Conservation (phyloP, 805 yeast genomes). For the Kuraishia molischiana region DNA sequence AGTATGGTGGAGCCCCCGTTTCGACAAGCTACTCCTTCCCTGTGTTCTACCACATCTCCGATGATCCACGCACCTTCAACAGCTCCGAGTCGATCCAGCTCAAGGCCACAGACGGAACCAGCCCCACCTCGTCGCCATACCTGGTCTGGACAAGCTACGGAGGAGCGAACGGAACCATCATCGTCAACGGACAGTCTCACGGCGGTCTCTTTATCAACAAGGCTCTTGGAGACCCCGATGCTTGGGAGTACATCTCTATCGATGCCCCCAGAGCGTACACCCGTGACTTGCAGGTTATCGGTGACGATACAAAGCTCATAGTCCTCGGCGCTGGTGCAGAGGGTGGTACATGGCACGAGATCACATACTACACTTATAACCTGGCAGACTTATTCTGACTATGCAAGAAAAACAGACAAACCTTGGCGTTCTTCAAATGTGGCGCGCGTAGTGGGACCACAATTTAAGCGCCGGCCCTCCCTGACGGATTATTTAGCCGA, state of each 20-base stretch:
- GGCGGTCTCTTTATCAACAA: neutral
- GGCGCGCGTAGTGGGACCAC: no score
- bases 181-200: neutral
- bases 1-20: neutral
- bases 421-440: no score
- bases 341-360: neutral
- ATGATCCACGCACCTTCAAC: neutral
- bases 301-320: neutral
- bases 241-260: neutral
- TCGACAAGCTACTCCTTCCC: neutral
- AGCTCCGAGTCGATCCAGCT: neutral
- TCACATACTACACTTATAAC: neutral
- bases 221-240: neutral
- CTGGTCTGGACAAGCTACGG: neutral
- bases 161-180: neutral
- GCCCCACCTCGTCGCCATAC: neutral
- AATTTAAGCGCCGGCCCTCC: no score
- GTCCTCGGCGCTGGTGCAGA: neutral
- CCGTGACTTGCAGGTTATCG: neutral
- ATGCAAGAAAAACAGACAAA: no score
- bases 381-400: neutral
- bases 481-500: no score
- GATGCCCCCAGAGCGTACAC: slow-evolving; percentile 1
- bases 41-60: neutral
- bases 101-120: neutral